These are phyloP conservation scores for Lenwebbia sp. DNA, from an alignment of 345 rosid species.

Conservation along the genomic window DNA sequence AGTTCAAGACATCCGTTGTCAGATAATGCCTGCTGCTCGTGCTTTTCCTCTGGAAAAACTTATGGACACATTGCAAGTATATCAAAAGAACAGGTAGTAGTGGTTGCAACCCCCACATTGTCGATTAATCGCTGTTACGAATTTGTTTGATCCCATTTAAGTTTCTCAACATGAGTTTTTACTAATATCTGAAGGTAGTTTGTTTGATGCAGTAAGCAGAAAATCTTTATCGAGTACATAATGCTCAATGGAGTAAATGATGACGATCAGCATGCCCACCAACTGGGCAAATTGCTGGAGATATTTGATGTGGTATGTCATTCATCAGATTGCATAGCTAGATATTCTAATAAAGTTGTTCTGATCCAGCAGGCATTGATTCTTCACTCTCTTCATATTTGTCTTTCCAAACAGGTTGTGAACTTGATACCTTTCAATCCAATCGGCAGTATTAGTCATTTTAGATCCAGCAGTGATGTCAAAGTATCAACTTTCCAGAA, in stretches of 20 bases:
- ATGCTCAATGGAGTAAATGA: conserved; percentile 96
- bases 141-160: background rate
- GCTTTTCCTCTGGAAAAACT: conserved; percentile 95
- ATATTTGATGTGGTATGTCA: conserved; percentile 77
- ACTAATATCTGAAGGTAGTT: background rate
- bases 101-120: background rate
- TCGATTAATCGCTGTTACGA: background rate
- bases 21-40: conserved; percentile 97
- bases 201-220: conserved; percentile 43
- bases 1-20: conserved; percentile 87
- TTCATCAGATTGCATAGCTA: background rate
- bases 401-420: conserved; percentile 50
- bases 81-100: conserved; percentile 67
- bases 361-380: background rate
- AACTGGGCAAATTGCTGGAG: conserved; percentile 66
- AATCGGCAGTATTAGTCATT: conserved; percentile 61
- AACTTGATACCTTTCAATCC: conserved; percentile 95
- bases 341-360: background rate
- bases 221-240: conserved; percentile 84
- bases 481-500: conserved; percentile 68
- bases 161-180: background rate
- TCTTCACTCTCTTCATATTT: conserved; percentile 1
- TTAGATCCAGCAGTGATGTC: conserved; percentile 44
- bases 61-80: conserved; percentile 56
- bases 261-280: conserved; percentile 77